Evolutionary conservation across 2,329 filamentous ascomycete genomes (phyloP).

Genomic region (Cryphonectria japonica): DNA sequence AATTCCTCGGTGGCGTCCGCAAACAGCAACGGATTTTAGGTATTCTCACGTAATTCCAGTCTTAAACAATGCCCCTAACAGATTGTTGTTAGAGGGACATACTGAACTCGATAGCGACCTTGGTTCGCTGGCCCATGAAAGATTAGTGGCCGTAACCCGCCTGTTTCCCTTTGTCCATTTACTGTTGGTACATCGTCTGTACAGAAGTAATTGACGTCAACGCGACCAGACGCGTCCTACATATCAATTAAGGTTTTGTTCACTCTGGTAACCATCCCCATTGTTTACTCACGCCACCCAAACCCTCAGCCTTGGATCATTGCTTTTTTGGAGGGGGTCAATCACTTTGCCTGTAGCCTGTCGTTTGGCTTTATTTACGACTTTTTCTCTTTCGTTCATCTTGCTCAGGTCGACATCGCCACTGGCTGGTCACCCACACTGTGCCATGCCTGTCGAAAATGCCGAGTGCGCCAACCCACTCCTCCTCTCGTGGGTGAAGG

Average conservation of each 20-base stretch:
- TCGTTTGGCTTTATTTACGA: neutral
- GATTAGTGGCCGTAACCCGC: neutral
- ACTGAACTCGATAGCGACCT: neutral
- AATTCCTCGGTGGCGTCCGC: neutral
- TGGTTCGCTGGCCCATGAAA: neutral
- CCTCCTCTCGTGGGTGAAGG: slow-evolving; percentile 73
- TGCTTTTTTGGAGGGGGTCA: too few relatives aligned
- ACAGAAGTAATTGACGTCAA: slow-evolving; percentile 7
- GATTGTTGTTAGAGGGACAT: neutral
- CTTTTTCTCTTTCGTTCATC: neutral
- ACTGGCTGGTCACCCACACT: neutral
- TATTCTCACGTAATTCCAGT: too few relatives aligned
- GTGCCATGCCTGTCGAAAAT: slow-evolving; percentile 30
- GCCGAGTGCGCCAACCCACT: slow-evolving; percentile 68
- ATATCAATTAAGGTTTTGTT: neutral
- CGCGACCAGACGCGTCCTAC: slow-evolving; percentile 20
- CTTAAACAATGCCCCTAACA: neutral
- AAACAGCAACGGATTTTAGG: neutral
- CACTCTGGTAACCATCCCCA: slow-evolving; percentile 13
- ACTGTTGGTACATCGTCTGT: too few relatives aligned
- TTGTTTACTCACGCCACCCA: neutral
- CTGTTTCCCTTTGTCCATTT: neutral
- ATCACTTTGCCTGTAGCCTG: neutral
- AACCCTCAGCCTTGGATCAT: neutral
- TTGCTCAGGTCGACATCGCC: neutral